Evolutionary conservation across 768 basidiomycete species (phyloP).

Genomic region (Suillus paluster): DNA sequence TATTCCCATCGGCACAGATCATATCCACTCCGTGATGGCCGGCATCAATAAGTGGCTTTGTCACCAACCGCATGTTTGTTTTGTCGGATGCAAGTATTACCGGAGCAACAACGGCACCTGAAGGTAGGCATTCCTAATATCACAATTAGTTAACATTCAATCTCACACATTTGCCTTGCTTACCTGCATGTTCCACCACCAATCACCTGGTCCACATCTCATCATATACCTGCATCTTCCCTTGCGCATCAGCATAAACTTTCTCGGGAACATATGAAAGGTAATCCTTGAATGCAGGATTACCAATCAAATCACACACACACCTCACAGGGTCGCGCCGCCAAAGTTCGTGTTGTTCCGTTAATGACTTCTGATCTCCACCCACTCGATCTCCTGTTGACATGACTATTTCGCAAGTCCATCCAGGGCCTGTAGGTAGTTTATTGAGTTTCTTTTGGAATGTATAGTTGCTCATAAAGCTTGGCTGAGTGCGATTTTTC

Average conservation of each 20-base stretch:
- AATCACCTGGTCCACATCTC: conserved; percentile 45
- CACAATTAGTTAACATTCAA: too few species aligned
- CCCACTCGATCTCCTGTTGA: not conserved
- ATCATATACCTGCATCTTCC: conserved; percentile 29
- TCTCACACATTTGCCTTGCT: too few species aligned
- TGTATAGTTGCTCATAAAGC: not conserved
- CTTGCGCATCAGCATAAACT: conserved; percentile 21
- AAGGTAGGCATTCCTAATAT: conserved; percentile 2
- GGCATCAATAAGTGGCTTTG: conserved; percentile 14
- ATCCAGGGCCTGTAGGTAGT: not conserved
- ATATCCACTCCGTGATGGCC: conserved; percentile 16
- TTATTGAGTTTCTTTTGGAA: not conserved
- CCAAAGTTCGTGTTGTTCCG: conserved; percentile 27
- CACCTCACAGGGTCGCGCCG: conserved; percentile 28
- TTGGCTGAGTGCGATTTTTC: too few species aligned
- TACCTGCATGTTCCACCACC: conserved; percentile 44
- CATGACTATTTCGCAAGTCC: not conserved
- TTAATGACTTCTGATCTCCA: not conserved
- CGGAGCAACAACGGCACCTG: conserved; percentile 15
- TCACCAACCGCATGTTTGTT: conserved; percentile 33
- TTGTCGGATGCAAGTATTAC: conserved; percentile 45
- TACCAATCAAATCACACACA: conserved; percentile 29
- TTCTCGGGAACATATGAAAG: conserved; percentile 35
- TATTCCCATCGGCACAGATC: conserved; percentile 10
- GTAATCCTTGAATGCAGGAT: conserved; percentile 30